phyloP scores from a whole-genome alignment of 2,329 filamentous ascomycete species.

The Stachybotrys chlorohalonatus region DNA sequence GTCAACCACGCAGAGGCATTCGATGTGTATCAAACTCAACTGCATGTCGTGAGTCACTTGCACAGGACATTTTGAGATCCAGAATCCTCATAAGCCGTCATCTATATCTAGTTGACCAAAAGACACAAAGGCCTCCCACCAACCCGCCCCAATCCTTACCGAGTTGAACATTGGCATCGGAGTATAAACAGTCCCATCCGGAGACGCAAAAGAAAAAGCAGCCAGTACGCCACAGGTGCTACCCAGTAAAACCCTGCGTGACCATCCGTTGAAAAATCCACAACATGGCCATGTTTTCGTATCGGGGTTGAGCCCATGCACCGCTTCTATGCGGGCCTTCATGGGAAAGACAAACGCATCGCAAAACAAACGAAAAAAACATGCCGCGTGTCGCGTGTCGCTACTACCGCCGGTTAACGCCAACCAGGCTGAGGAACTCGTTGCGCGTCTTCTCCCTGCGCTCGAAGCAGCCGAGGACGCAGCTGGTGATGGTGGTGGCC shows the following conservation, averaged over 20 bases:
- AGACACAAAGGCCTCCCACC: neutral
- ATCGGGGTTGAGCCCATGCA: neutral
- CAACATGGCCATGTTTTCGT: neutral
- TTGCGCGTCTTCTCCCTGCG: slow-evolving; percentile 88
- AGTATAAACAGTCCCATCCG: neutral
- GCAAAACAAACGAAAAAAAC: neutral
- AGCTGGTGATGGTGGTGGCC: slow-evolving; percentile 86
- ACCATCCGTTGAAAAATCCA: too few relatives aligned
- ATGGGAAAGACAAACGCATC: too few relatives aligned
- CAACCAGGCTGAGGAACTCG: slow-evolving; percentile 80
- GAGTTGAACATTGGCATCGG: neutral
- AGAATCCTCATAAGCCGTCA: neutral
- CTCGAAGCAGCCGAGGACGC: slow-evolving; percentile 94
- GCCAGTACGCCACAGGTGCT: neutral
- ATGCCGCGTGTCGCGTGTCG: neutral
- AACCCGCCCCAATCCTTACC: neutral
- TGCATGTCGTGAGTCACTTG: too few relatives aligned
- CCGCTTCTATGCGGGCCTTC: neutral
- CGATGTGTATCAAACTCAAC: too few relatives aligned
- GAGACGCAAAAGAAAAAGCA: neutral
- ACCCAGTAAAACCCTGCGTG: too few relatives aligned
- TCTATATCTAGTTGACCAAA: neutral
- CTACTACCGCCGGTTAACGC: slow-evolving; percentile 37
- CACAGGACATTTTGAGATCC: neutral
- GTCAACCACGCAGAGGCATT: too few relatives aligned